phyloP scores from a whole-genome alignment of 176 grass and related monocot genomes.

The Phoenix dactylifera region DNA sequence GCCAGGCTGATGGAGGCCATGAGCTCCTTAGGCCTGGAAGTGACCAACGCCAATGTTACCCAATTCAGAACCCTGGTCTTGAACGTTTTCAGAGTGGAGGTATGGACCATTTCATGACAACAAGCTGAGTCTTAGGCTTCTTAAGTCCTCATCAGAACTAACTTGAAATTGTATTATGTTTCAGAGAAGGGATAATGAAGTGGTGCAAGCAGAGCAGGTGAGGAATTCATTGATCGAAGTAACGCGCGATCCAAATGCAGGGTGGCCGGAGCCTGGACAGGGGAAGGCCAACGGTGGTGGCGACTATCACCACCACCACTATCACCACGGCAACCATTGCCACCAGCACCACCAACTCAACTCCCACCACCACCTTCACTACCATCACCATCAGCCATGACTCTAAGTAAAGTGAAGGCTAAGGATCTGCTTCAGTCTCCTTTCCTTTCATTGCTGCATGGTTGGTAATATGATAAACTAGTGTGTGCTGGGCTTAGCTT shows the following conservation, averaged over 20 bases:
- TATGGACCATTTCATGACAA: conserved; percentile 9
- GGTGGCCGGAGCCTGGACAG: conserved; percentile 28
- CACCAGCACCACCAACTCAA: conserved; percentile 37
- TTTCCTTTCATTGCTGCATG: no score
- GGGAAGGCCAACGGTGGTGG: not conserved
- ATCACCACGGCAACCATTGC: conserved; percentile 8
- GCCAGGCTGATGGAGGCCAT: conserved; percentile 68
- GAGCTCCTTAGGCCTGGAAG: conserved; percentile 47
- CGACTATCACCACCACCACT: conserved; percentile 30
- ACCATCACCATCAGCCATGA: no score
- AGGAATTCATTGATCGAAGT: conserved; percentile 77
- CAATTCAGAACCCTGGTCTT: conserved; percentile 58
- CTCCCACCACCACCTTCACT: no score
- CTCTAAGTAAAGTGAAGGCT: no score
- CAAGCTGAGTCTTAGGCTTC: no score
- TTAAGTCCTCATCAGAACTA: not conserved
- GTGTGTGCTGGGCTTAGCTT: no score
- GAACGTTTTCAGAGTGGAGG: conserved; percentile 67
- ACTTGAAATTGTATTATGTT: not conserved
- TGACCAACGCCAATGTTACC: conserved; percentile 74
- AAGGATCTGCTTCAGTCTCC: no score
- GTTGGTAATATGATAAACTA: no score
- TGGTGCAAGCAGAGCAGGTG: conserved; percentile 65
- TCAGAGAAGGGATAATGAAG: conserved; percentile 55
- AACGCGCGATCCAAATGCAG: conserved; percentile 40